Evolutionary conservation across 345 rosid genomes (phyloP).

Genomic region (Heritiera fomes): DNA sequence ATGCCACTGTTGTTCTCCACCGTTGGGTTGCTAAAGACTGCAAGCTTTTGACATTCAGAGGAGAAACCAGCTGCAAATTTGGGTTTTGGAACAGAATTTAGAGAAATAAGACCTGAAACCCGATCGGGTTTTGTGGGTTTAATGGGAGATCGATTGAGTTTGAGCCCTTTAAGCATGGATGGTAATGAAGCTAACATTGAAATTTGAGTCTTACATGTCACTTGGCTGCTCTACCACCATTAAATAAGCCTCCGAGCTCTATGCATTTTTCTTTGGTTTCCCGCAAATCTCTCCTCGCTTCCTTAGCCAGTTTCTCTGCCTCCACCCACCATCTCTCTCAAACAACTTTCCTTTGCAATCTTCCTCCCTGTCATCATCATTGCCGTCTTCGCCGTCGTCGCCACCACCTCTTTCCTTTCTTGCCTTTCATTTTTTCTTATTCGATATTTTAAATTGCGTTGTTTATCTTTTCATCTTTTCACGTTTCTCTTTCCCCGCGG

Average conservation of each 20-base stretch:
- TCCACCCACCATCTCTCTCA: background rate
- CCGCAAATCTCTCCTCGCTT: background rate
- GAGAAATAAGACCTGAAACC: background rate
- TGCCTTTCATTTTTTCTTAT: background rate
- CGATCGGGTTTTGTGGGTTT: background rate
- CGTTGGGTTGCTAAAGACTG: too few relatives aligned
- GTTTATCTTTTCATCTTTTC: background rate
- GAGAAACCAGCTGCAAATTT: too few relatives aligned
- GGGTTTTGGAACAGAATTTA: background rate
- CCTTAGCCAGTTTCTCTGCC: background rate
- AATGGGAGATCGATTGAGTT: background rate
- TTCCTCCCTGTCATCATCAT: background rate
- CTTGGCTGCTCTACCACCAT: background rate
- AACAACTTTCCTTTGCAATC: background rate
- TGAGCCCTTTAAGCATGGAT: background rate
- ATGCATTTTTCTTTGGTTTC: background rate
- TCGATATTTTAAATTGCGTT: background rate
- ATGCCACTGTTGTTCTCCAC: too few relatives aligned
- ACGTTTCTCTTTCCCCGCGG: slow-evolving; percentile 25
- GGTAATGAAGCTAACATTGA: background rate
- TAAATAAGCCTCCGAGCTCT: background rate
- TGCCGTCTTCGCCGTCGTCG: background rate
- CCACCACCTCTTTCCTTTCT: background rate
- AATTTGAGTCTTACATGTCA: background rate
- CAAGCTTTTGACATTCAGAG: too few relatives aligned